Base-by-base conservation (phyloP, 148 eudicot species). In the Fagopyrum homotropicum region DNA sequence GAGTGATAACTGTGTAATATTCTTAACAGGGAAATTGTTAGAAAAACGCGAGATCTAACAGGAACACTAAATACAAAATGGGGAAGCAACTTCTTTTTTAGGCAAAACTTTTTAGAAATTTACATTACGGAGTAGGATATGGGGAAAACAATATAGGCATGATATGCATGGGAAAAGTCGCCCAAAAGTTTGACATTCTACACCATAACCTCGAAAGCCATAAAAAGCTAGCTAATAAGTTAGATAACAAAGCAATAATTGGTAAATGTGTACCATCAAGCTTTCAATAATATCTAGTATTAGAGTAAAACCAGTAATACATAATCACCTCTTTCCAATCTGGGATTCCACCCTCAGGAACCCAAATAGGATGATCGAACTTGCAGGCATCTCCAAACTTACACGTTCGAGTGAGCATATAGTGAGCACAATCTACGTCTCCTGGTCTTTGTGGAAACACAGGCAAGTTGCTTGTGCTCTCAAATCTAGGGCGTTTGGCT, bases 321-420 rank as follows among this genome's bases (percentile, higher is more conserved):
- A 87, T 76, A 45, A 77, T 92, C 96, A 95, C 99, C 99, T 95
- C 97, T 89, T 95, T 92, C 97, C 97, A 92, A 88, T 92, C 94
- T 73, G 99, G 96, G 82, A 95, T 92, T 80, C 99, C 99, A 83
- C 99, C 97, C 69, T 83, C 91, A 79, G 97, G 97, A 89, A 92
- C 99, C 99, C 97, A 92, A 85, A 92, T 79, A 82, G 99, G 97
- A 88, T 95, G 99, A 88, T 95, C 99, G 88, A 92, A 95, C 87
- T 81, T 95, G 99, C 99, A 95, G 87, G 72, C 86, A 72, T 95
- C 97, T 88, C 94, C 99, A 85, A 88, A 95, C 82, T 89, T 95
- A 89, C 99, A 95, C 86, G 92, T 92, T 84, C 99, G 90, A 75
- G 99, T 95, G 84, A 85, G 97, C 99, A 95, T 95, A 84, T 95